Conservation (phyloP, 805 yeast genomes). For the Saccharomyces paradoxus region DNA sequence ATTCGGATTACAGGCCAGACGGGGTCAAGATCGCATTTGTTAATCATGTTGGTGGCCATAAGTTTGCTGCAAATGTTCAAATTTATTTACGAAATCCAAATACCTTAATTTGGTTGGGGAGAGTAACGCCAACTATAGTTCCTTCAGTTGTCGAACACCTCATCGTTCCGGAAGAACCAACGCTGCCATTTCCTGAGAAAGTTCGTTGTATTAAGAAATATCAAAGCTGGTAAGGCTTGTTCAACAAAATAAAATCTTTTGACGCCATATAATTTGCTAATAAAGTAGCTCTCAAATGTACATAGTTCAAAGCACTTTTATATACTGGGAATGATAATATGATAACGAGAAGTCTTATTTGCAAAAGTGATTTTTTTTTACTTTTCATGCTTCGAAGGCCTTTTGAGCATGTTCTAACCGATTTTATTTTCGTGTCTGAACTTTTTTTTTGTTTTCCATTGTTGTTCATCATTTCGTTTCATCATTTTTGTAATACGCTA, state of each 20-base stretch:
- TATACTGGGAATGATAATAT: background rate
- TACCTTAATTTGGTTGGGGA: conserved; percentile 78
- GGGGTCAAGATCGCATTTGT: conserved; percentile 67
- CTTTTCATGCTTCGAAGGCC: background rate
- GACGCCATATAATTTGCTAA: background rate
- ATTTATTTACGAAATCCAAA: conserved; percentile 47
- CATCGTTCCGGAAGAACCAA: conserved; percentile 57
- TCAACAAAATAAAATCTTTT: background rate
- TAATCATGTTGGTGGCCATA: conserved; percentile 95
- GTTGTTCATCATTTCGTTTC: background rate
- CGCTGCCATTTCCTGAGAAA: conserved; percentile 57
- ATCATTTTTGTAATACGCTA: no score
- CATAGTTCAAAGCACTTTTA: background rate
- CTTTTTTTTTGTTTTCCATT: no score
- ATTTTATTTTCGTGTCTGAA: background rate
- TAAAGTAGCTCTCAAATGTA: background rate
- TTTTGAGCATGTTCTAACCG: background rate
- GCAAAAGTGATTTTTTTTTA: background rate
- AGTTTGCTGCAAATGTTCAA: conserved; percentile 82
- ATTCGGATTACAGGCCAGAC: conserved; percentile 61
- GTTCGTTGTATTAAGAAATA: conserved; percentile 46
- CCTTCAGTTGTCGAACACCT: conserved; percentile 71
- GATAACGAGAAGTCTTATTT: background rate
- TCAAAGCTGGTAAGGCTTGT: conserved; percentile 25
- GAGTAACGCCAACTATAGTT: conserved; percentile 71